Percentiles rank a stretch among this genome's conserved stretches.
Evolutionary conservation across 306 rosid species (phyloP).

Genomic region (Betula pendula): DNA sequence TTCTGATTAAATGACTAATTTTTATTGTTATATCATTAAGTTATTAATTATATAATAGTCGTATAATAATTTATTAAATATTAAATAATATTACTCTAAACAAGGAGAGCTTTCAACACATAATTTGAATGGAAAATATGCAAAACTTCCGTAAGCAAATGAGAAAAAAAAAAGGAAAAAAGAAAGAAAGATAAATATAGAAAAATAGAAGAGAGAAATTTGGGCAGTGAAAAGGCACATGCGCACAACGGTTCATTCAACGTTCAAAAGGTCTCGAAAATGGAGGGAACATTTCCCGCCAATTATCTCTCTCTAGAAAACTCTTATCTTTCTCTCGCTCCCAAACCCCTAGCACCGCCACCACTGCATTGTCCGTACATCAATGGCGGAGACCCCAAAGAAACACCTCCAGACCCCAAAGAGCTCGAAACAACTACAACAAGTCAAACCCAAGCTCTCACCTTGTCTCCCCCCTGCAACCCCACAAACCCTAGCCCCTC

Average conservation of each 20-base stretch:
- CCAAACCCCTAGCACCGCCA: conserved; percentile 14
- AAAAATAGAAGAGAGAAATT: neutral
- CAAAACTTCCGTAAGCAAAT: neutral
- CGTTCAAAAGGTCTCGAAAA: neutral
- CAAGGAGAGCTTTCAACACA: too few species aligned
- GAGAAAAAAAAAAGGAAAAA: neutral
- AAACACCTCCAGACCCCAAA: conserved; percentile 43
- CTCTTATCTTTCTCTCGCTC: conserved; percentile 25
- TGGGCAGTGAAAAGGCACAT: neutral
- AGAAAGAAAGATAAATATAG: neutral
- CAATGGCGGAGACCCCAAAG: conserved; percentile 69
- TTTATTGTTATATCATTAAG: too few species aligned
- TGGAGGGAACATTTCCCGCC: conserved; percentile 60
- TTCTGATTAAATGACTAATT: too few species aligned
- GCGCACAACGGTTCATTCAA: neutral
- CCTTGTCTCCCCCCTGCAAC: conserved; percentile 47
- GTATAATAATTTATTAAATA: too few species aligned
- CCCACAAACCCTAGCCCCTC: conserved; percentile 47
- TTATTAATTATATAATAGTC: too few species aligned
- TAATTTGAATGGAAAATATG: too few species aligned
- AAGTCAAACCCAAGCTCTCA: conserved; percentile 29
- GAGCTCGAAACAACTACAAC: conserved; percentile 29
- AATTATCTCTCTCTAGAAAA: conserved; percentile 18
- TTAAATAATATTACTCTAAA: too few species aligned
- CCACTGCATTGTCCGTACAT: conserved; percentile 8